These are phyloP conservation scores for Ceratocystis variospora DNA, from an alignment of 2,329 filamentous ascomycete species.

Conservation along the genomic window DNA sequence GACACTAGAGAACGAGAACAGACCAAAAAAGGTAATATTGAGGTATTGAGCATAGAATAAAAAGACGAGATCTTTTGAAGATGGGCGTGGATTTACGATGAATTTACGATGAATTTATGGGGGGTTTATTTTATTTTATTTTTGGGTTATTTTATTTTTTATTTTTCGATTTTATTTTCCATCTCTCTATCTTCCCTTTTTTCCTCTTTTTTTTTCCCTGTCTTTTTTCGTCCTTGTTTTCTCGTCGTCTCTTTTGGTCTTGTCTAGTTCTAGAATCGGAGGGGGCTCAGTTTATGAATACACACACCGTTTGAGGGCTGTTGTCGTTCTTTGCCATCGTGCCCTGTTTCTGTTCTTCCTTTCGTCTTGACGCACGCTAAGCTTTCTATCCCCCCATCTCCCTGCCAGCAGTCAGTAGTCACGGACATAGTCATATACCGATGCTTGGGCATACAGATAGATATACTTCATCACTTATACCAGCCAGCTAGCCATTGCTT, in stretches of 20 bases:
- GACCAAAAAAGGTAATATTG: conserved; percentile 3
- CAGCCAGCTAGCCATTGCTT: neutral
- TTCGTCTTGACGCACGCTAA: neutral
- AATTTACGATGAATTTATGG: neutral
- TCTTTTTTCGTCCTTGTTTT: neutral
- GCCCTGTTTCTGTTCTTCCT: neutral
- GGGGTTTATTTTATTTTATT: neutral
- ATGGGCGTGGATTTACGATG: neutral
- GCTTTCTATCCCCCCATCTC: neutral
- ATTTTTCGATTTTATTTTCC: neutral
- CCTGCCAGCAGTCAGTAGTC: neutral
- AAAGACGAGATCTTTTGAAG: neutral
- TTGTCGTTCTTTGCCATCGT: neutral
- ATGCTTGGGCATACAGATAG: neutral
- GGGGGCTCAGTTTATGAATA: neutral
- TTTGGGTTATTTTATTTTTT: neutral
- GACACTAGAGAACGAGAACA: neutral
- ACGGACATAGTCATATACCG: neutral
- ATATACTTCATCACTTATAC: neutral
- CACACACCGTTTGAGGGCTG: neutral
- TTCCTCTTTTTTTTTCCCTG: neutral
- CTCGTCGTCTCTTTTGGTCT: neutral
- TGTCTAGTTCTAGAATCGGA: neutral
- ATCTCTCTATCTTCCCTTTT: neutral
- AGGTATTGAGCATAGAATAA: neutral